Percentiles rank a stretch among this genome's conserved stretches.
Evolutionary conservation across 148 eudicot species (phyloP).

Genomic region (Oxyria digyna): DNA sequence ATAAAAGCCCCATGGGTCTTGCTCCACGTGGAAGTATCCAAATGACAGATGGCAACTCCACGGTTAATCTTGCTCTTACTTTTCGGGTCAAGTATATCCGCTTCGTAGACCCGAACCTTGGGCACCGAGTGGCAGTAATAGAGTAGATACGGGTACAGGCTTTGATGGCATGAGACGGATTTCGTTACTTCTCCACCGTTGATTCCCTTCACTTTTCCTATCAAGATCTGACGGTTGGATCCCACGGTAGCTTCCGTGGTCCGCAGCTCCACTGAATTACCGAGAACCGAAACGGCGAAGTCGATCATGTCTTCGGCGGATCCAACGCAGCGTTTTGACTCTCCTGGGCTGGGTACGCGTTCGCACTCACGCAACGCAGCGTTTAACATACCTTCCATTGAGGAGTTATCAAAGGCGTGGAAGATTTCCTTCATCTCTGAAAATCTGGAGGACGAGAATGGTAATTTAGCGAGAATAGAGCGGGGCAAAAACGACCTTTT

Average conservation of each 20-base stretch:
- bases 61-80: slow-evolving; percentile 51
- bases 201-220: slow-evolving; percentile 54
- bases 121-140: slow-evolving; percentile 90
- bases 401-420: slow-evolving; percentile 54
- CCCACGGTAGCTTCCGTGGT: slow-evolving; percentile 44
- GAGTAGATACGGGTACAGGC: slow-evolving; percentile 62
- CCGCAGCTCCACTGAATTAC: slow-evolving; percentile 41
- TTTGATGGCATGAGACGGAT: slow-evolving; percentile 80
- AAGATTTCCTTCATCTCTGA: slow-evolving; percentile 36
- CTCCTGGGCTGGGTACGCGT: slow-evolving; percentile 52
- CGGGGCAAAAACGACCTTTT: slow-evolving; percentile 79
- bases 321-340: slow-evolving; percentile 68
- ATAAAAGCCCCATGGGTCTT: slow-evolving; percentile 63
- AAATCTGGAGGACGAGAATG: slow-evolving; percentile 44
- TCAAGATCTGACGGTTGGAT: slow-evolving; percentile 31
- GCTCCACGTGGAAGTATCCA: slow-evolving; percentile 80
- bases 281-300: slow-evolving; percentile 57
- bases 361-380: slow-evolving; percentile 59
- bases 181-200: slow-evolving; percentile 65
- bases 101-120: slow-evolving; percentile 74
- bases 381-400: slow-evolving; percentile 39
- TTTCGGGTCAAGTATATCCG: slow-evolving; percentile 51
- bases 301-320: slow-evolving; percentile 83
- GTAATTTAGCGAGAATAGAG: slow-evolving; percentile 41
- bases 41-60: slow-evolving; percentile 71